phyloP scores from a whole-genome alignment of 129 eudicot species.

The Lactuca sativa region DNA sequence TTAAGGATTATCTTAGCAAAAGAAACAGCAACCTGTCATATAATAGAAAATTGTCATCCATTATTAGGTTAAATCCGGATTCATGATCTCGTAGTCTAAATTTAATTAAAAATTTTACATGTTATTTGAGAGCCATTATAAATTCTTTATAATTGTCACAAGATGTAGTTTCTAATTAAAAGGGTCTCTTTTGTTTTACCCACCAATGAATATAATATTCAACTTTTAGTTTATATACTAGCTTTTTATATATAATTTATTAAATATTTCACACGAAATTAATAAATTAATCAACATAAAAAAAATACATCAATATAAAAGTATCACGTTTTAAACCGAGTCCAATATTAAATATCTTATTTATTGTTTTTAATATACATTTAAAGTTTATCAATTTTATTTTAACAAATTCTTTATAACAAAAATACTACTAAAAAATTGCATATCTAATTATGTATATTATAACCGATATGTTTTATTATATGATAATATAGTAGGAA shows the following conservation, averaged over 20 bases:
- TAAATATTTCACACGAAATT: no score
- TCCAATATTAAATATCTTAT: not conserved
- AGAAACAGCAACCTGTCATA: slow-evolving; percentile 64
- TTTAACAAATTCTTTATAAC: no score
- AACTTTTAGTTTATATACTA: not conserved
- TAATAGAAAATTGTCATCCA: not conserved
- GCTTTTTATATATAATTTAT: no score
- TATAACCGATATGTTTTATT: no score
- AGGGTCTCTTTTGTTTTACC: not conserved
- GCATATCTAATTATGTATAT: no score
- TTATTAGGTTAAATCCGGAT: not conserved
- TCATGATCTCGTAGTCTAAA: not conserved
- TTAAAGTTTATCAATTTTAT: not conserved
- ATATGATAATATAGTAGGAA: no score
- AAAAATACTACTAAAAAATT: no score
- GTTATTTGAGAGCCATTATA: slow-evolving; percentile 4
- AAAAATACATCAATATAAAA: not conserved
- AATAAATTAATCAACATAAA: no score
- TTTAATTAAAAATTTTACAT: not conserved
- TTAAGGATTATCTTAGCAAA: slow-evolving; percentile 69
- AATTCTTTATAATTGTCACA: not conserved
- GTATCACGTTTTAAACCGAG: not conserved
- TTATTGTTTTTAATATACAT: not conserved
- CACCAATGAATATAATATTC: no score
- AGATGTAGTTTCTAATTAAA: not conserved